Percentiles rank a stretch among this genome's conserved stretches.
These are phyloP conservation scores for Russula vinacea DNA, from an alignment of 768 basidiomycete genomes.

Conservation along the genomic window DNA sequence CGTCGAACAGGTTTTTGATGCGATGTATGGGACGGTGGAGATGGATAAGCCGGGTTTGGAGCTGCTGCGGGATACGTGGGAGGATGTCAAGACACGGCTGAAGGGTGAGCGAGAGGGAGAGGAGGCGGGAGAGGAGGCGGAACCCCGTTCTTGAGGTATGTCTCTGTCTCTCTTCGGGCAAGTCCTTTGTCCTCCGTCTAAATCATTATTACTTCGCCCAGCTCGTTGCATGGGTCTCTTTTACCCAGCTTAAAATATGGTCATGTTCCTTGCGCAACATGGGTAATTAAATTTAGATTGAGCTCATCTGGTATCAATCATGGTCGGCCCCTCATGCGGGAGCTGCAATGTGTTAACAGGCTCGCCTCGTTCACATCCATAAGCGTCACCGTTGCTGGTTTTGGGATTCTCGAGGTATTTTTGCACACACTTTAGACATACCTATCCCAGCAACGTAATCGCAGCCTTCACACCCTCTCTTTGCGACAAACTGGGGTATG, in stretches of 20 bases:
- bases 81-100: slow-evolving; percentile 23
- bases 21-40: slow-evolving; percentile 28
- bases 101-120: slow-evolving; percentile 8
- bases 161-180: background rate
- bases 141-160: slow-evolving; percentile 11
- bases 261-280: background rate
- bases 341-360: background rate
- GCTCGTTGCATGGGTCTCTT: background rate
- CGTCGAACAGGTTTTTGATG: slow-evolving; percentile 24
- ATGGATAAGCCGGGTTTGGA: slow-evolving; percentile 25
- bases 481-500: background rate
- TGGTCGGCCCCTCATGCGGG: background rate
- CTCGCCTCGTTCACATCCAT: background rate
- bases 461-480: background rate
- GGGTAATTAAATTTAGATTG: background rate
- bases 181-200: background rate
- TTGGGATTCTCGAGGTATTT: background rate
- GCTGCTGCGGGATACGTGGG: slow-evolving; percentile 29
- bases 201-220: background rate
- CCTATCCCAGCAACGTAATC: background rate
- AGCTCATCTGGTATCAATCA: background rate
- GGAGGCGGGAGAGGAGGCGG: slow-evolving; percentile 1
- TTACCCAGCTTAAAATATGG: background rate
- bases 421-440: background rate
- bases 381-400: background rate